A percentile compares a stretch with the other conserved stretches of the same genome.
These are phyloP conservation scores for Cercophora newfieldiana DNA, from an alignment of 495 filamentous ascomycete species.

Conservation along the genomic window DNA sequence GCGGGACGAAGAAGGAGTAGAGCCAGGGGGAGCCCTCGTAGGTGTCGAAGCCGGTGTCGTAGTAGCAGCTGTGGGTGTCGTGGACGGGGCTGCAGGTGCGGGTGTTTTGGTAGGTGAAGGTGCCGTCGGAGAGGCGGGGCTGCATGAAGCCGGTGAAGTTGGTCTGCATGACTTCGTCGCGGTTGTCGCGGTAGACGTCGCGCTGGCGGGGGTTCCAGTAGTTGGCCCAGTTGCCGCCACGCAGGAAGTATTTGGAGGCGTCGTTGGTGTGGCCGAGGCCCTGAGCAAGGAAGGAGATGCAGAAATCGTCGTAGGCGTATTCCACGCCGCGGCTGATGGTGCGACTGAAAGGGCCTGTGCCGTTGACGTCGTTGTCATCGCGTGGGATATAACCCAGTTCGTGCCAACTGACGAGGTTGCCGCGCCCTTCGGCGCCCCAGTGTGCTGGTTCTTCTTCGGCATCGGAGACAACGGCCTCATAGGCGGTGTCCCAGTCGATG, in stretches of 20 bases:
- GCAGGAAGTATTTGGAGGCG: slow-evolving; percentile 55
- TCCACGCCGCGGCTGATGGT: slow-evolving; percentile 68
- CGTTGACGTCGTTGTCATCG: slow-evolving; percentile 60
- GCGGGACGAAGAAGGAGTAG: slow-evolving; percentile 70
- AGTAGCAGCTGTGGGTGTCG: slow-evolving; percentile 49
- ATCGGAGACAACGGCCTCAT: slow-evolving; percentile 68
- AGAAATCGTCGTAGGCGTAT: slow-evolving; percentile 74
- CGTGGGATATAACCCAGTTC: slow-evolving; percentile 60
- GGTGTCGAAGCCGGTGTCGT: slow-evolving; percentile 62
- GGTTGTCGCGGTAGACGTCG: slow-evolving; percentile 33
- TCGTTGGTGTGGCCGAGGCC: slow-evolving; percentile 52
- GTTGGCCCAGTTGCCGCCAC: slow-evolving; percentile 59
- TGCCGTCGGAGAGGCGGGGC: slow-evolving; percentile 61
- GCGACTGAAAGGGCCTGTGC: slow-evolving; percentile 60
- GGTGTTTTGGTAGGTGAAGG: slow-evolving; percentile 66
- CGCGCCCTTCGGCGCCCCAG: slow-evolving; percentile 67
- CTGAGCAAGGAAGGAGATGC: slow-evolving; percentile 54
- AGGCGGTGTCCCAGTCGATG: slow-evolving; percentile 68
- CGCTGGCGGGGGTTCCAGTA: slow-evolving; percentile 50
- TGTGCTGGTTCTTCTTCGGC: slow-evolving; percentile 64
- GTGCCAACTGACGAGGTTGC: slow-evolving; percentile 63
- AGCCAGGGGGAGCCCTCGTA: slow-evolving; percentile 74
- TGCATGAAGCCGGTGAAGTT: slow-evolving; percentile 69
- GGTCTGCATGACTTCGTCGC: slow-evolving; percentile 30
- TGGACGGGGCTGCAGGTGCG: slow-evolving; percentile 59